Percentiles rank a stretch among this genome's conserved stretches.
These are phyloP conservation scores for Arthrinium phaeospermum DNA, from an alignment of 2,329 filamentous ascomycete genomes.

Conservation along the genomic window DNA sequence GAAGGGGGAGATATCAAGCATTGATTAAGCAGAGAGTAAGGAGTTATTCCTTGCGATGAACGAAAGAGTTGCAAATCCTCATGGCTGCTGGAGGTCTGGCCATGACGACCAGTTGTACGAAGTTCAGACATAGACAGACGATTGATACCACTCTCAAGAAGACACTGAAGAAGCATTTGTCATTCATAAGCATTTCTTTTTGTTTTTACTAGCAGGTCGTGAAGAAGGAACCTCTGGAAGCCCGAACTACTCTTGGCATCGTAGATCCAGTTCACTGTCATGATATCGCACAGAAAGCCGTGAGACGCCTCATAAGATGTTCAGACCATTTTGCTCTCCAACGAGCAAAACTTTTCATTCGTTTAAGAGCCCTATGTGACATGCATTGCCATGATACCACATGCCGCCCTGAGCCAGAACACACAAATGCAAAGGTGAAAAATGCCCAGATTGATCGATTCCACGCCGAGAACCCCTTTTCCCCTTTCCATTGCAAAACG, in stretches of 20 bases:
- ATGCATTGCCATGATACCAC: constrained; percentile 50
- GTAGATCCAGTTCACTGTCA: constrained; percentile 20
- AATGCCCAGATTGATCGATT: constrained; percentile 46
- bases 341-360: constrained; percentile 42
- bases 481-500: constrained; percentile 26
- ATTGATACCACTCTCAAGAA: constrained; percentile 8
- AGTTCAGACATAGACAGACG: background rate
- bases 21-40: background rate
- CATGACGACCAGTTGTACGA: background rate
- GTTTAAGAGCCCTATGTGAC: constrained; percentile 48
- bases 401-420: constrained; percentile 50
- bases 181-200: constrained; percentile 17
- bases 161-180: background rate
- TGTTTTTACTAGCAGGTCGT: constrained; percentile 11
- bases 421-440: constrained; percentile 50
- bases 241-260: constrained; percentile 4
- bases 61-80: background rate
- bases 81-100: background rate
- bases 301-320: constrained; percentile 39
- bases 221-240: constrained; percentile 9
- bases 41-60: background rate
- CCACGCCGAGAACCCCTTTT: constrained; percentile 47
- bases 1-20: background rate
- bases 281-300: constrained; percentile 15
- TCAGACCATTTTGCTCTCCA: constrained; percentile 42